A percentile compares a stretch with the other conserved stretches of the same genome.
Evolutionary conservation across 495 filamentous ascomycete genomes (phyloP).

Genomic region (Ramalina intermedia): DNA sequence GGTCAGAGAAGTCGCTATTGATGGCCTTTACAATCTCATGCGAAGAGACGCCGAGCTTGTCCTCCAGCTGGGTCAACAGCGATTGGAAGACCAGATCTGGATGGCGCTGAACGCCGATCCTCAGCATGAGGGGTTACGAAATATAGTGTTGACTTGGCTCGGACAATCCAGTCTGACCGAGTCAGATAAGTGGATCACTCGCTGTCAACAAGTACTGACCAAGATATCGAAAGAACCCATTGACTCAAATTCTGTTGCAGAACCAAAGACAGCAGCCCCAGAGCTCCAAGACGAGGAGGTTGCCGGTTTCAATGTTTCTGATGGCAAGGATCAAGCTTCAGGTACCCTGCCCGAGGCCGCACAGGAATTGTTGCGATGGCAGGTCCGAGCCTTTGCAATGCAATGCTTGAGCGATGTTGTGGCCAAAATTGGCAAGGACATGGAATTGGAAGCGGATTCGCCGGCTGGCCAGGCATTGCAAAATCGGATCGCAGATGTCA

Average conservation of each 20-base stretch:
- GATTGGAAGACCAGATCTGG: slow-evolving; percentile 87
- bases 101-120: slow-evolving; percentile 65
- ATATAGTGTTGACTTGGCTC: slow-evolving; percentile 81
- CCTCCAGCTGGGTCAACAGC: slow-evolving; percentile 52
- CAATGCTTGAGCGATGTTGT: slow-evolving; percentile 79
- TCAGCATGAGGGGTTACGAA: slow-evolving; percentile 57
- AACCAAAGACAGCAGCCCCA: slow-evolving; percentile 38
- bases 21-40: slow-evolving; percentile 89
- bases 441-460: slow-evolving; percentile 52
- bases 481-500: slow-evolving; percentile 77
- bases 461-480: slow-evolving; percentile 62
- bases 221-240: slow-evolving; percentile 54
- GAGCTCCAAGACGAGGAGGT: slow-evolving; percentile 94
- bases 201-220: slow-evolving; percentile 76
- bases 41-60: slow-evolving; percentile 75
- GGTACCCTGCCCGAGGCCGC: slow-evolving; percentile 44
- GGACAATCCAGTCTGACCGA: slow-evolving; percentile 69
- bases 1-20: slow-evolving; percentile 66
- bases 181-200: slow-evolving; percentile 68
- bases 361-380: slow-evolving; percentile 87
- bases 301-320: slow-evolving; percentile 73
- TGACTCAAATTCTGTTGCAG: slow-evolving; percentile 29
- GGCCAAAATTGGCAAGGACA: slow-evolving; percentile 55
- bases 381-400: slow-evolving; percentile 90
- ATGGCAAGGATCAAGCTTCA: slow-evolving; percentile 47